Conservation (phyloP, 139 green algal species). For the Diplosphaera chodatii region DNA sequence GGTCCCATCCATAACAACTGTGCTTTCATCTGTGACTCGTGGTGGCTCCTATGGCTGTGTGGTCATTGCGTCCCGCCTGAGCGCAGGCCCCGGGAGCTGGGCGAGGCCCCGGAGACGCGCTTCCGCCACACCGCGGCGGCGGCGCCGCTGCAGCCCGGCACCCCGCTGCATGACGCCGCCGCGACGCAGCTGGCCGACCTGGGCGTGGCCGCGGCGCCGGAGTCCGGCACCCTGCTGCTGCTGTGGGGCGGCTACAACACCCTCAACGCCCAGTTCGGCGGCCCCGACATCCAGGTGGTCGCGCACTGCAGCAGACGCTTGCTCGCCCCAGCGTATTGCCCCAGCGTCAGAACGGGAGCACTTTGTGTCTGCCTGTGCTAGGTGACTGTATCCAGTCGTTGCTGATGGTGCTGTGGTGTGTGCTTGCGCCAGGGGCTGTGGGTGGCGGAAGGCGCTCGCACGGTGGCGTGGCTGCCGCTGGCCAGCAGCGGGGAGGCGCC, state of each 20-base stretch:
- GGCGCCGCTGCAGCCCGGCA: neutral
- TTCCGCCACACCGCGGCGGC: conserved; percentile 8
- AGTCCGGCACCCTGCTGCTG: conserved; percentile 2
- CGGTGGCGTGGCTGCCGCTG: conserved; percentile 5
- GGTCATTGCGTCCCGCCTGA: no score
- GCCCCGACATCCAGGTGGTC: neutral
- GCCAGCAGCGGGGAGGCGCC: neutral
- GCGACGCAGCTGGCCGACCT: neutral
- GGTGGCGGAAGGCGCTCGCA: conserved; percentile 1
- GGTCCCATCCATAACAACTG: no score
- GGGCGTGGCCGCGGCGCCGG: neutral
- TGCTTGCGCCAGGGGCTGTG: neutral
- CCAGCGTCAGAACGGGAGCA: no score
- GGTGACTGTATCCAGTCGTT: no score
- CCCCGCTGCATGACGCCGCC: neutral
- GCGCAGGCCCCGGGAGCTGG: conserved; percentile 8
- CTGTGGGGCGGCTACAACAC: conserved; percentile 25
- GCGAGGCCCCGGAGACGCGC: neutral
- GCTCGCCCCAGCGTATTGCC: no score
- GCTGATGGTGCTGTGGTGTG: no score
- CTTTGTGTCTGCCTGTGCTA: no score
- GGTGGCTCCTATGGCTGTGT: no score
- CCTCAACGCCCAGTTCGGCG: conserved; percentile 19
- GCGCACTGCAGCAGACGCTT: no score
- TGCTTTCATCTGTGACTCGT: no score